Conservation (phyloP, 208 protist genomes). For the Trypanosoma brucei region DNA sequence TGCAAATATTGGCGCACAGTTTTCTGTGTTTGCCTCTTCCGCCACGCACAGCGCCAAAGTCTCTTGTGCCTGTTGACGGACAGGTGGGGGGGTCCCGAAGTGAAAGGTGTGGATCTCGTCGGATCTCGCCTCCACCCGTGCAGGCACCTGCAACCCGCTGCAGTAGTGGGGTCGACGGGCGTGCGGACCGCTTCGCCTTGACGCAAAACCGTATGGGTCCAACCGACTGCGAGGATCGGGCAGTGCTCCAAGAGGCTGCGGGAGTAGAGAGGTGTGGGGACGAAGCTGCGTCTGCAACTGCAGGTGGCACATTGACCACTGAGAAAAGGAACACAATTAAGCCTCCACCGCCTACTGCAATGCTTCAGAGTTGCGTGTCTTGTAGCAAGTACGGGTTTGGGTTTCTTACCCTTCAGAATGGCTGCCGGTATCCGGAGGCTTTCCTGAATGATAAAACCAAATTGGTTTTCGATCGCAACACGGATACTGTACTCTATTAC, state of each 20-base stretch:
- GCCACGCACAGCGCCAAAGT: conserved; percentile 5
- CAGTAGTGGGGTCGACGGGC: not conserved
- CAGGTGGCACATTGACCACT: not conserved
- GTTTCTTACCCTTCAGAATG: conserved; percentile 24
- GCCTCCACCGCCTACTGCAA: conserved; percentile 25
- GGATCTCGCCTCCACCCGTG: conserved; percentile 16
- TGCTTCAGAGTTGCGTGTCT: conserved; percentile 31
- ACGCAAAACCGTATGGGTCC: not conserved
- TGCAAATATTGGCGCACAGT: conserved; percentile 34
- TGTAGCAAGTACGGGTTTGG: conserved; percentile 54
- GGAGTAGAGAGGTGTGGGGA: conserved; percentile 18
- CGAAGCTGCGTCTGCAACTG: not conserved
- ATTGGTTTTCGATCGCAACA: conserved; percentile 26
- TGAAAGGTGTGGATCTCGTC: conserved; percentile 20
- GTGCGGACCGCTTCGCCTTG: not conserved
- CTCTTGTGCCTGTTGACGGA: conserved; percentile 14
- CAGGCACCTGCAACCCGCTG: conserved; percentile 18
- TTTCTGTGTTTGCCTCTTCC: conserved; percentile 13
- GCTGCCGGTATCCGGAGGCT: conserved; percentile 18
- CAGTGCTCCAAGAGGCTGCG: conserved; percentile 16
- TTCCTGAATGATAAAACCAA: conserved; percentile 65
- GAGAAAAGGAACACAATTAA: conserved; percentile 10
- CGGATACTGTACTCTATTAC: conserved; percentile 37
- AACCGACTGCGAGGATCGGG: conserved; percentile 13
- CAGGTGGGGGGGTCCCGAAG: conserved; percentile 6